These are phyloP conservation scores for Kwoniella sp. DNA, from an alignment of 768 basidiomycete genomes.

Conservation along the genomic window DNA sequence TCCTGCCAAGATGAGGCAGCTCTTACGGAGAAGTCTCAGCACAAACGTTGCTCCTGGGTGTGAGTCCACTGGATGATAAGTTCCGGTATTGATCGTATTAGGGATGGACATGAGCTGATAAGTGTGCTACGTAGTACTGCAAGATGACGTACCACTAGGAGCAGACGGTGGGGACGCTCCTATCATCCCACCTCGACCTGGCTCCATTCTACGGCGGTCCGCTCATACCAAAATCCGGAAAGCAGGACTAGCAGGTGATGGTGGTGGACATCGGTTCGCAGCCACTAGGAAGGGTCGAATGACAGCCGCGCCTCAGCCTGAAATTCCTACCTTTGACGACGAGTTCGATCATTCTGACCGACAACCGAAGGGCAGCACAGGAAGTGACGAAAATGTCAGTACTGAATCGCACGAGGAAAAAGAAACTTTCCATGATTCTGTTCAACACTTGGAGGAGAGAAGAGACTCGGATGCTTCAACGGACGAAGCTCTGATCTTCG, in stretches of 20 bases:
- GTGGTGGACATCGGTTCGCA: conserved; percentile 78
- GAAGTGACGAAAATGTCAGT: conserved; percentile 35
- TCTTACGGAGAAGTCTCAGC: conserved; percentile 82
- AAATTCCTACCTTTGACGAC: conserved; percentile 34
- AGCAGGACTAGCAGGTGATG: conserved; percentile 71
- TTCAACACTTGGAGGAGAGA: conserved; percentile 50
- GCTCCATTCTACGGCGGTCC: conserved; percentile 83
- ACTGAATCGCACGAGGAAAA: conserved; percentile 57
- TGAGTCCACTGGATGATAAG: conserved; percentile 56
- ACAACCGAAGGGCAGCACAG: conserved; percentile 14
- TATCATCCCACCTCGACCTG: conserved; percentile 80
- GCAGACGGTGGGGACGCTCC: conserved; percentile 82
- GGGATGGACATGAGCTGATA: neutral
- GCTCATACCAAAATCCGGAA: conserved; percentile 96
- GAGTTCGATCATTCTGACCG: conserved; percentile 32
- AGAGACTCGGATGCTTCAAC: conserved; percentile 63
- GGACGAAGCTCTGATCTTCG: conserved; percentile 80
- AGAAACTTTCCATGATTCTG: conserved; percentile 53
- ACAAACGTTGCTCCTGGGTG: conserved; percentile 81
- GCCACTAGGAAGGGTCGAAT: conserved; percentile 59
- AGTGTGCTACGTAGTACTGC: conserved; percentile 27
- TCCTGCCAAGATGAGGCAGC: conserved; percentile 73
- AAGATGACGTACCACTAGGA: conserved; percentile 38
- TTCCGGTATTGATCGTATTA: no score
- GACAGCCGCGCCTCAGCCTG: conserved; percentile 40